These are phyloP conservation scores for Potentilla sterilis DNA, from an alignment of 306 rosid species.

Conservation along the genomic window DNA sequence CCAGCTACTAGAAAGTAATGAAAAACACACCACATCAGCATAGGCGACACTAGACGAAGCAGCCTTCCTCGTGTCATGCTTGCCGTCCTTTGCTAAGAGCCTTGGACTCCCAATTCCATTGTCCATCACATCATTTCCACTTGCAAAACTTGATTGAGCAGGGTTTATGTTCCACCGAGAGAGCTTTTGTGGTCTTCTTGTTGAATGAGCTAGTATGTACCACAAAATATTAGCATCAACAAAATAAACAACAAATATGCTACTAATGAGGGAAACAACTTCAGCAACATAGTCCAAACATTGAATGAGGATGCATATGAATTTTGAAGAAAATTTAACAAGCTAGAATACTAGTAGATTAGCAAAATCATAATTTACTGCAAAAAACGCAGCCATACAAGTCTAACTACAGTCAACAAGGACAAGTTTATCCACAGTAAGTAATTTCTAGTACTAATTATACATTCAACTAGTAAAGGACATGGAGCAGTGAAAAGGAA, in stretches of 20 bases:
- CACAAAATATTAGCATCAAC: conserved; percentile 16
- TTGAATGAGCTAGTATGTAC: conserved; percentile 32
- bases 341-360: background rate
- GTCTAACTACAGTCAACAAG: background rate
- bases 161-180: conserved; percentile 76
- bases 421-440: background rate
- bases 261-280: background rate
- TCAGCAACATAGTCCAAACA: background rate
- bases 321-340: background rate
- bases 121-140: conserved; percentile 36
- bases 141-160: conserved; percentile 37
- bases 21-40: conserved; percentile 52
- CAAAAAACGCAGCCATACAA: background rate
- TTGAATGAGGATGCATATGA: background rate
- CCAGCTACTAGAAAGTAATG: conserved; percentile 16
- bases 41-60: conserved; percentile 32
- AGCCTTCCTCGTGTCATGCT: conserved; percentile 49
- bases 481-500: background rate
- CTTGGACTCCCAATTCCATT: conserved; percentile 40
- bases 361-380: background rate
- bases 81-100: conserved; percentile 45
- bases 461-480: background rate
- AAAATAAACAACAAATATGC: conserved; percentile 12
- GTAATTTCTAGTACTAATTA: background rate
- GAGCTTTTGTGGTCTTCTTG: conserved; percentile 50